A percentile compares a stretch with the other conserved stretches of the same genome.
These are phyloP conservation scores for Leccinum variicolor DNA, from an alignment of 768 basidiomycete genomes.

Conservation along the genomic window DNA sequence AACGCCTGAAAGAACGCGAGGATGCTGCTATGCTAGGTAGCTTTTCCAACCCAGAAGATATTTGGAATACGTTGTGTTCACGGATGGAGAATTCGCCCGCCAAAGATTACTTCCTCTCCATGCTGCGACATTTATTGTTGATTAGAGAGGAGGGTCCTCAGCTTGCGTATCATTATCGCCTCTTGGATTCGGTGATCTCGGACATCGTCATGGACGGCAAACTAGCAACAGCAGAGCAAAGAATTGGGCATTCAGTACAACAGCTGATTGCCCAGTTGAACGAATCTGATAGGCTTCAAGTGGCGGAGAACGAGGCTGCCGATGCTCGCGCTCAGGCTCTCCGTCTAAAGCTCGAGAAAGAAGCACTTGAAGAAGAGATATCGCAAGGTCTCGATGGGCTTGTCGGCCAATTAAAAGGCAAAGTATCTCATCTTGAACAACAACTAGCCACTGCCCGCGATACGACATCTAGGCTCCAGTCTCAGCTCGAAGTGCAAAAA, in stretches of 20 bases:
- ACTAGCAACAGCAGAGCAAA: constrained; percentile 75
- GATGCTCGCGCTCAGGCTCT: constrained; percentile 62
- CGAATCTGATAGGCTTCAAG: constrained; percentile 79
- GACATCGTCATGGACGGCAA: constrained; percentile 94
- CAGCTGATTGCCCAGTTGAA: constrained; percentile 87
- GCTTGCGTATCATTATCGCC: constrained; percentile 84
- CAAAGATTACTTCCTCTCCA: constrained; percentile 82
- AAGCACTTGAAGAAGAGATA: constrained; percentile 76
- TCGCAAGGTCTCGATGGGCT: constrained; percentile 78
- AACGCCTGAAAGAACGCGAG: constrained; percentile 64
- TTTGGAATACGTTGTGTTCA: constrained; percentile 78
- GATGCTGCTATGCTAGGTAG: constrained; percentile 75
- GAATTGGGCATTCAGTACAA: constrained; percentile 87
- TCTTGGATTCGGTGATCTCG: constrained; percentile 85
- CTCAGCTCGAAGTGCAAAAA: constrained; percentile 75
- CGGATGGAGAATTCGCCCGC: constrained; percentile 78
- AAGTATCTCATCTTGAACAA: constrained; percentile 68
- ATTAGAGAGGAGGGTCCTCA: constrained; percentile 85
- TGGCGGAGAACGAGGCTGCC: constrained; percentile 73
- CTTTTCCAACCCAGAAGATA: constrained; percentile 78
- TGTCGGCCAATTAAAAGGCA: constrained; percentile 75
- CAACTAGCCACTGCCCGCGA: constrained; percentile 77
- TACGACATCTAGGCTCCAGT: constrained; percentile 70
- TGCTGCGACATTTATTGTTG: constrained; percentile 90
- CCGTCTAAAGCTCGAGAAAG: constrained; percentile 77